These are phyloP conservation scores for Fusarium bactridioides DNA, from an alignment of 2,329 filamentous ascomycete species.

Conservation along the genomic window DNA sequence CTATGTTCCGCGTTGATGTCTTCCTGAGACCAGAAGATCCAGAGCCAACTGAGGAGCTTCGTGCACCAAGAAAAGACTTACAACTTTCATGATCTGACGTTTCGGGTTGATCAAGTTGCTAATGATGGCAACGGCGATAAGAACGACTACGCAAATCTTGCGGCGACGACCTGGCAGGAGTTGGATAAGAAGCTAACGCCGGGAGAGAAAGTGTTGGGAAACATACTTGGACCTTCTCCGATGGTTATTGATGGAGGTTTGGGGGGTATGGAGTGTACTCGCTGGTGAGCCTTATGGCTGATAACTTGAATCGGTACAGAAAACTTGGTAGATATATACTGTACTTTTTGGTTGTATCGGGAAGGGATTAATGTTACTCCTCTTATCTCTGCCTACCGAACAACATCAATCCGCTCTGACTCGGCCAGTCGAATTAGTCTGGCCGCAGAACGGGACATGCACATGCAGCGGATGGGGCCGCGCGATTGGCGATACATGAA, in stretches of 20 bases:
- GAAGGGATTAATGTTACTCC: background rate
- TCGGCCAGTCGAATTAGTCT: background rate
- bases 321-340: no score
- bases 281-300: background rate
- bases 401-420: no score
- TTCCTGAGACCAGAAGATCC: no score
- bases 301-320: no score
- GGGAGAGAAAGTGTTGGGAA: rapidly evolving
- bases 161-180: background rate
- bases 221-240: background rate
- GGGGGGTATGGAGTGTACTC: background rate
- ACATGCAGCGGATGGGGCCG: background rate
- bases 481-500: background rate
- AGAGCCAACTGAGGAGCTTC: no score
- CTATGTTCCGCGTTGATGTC: no score
- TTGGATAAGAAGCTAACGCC: background rate
- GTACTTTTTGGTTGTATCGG: background rate
- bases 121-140: background rate
- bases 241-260: rapidly evolving
- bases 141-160: rapidly evolving
- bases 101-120: background rate
- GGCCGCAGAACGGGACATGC: background rate
- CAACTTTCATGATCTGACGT: background rate
- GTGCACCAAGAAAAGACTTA: rapidly evolving
- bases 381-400: background rate